phyloP scores from a whole-genome alignment of 1,284 basidiomycete species.

The Melanopsichium pennsylvanicum region DNA sequence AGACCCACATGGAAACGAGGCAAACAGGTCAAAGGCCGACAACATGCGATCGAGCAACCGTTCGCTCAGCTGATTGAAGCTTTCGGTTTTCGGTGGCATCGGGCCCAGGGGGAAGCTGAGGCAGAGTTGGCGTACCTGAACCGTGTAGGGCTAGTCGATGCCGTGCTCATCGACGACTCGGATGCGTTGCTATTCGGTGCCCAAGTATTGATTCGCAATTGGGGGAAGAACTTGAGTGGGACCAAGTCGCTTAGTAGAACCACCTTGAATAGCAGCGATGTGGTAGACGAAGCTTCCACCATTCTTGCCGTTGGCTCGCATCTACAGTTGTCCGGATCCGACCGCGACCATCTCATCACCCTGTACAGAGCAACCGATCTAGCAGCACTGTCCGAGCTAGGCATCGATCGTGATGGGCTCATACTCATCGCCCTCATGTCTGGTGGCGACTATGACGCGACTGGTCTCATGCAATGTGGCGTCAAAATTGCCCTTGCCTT shows the following conservation, averaged over 20 bases:
- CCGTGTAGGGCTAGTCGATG: slow-evolving; percentile 81
- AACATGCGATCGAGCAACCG: slow-evolving; percentile 54
- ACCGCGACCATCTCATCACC: slow-evolving; percentile 20
- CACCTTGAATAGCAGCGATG: slow-evolving; percentile 15
- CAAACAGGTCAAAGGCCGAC: slow-evolving; percentile 71
- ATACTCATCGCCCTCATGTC: slow-evolving; percentile 84
- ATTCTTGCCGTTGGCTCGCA: neutral
- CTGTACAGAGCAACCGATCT: slow-evolving; percentile 11
- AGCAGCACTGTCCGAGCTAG: slow-evolving; percentile 3
- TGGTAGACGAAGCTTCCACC: slow-evolving; percentile 4
- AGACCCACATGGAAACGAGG: slow-evolving; percentile 84
- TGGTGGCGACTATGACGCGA: slow-evolving; percentile 85
- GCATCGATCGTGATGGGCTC: slow-evolving; percentile 76
- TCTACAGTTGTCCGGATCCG: slow-evolving; percentile 18
- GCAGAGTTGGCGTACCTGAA: slow-evolving; percentile 92
- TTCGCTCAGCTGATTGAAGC: slow-evolving; percentile 76
- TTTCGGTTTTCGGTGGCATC: slow-evolving; percentile 75
- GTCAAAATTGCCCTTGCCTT: slow-evolving; percentile 67
- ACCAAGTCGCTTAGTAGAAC: slow-evolving; percentile 23
- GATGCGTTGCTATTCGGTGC: slow-evolving; percentile 93
- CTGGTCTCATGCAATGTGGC: slow-evolving; percentile 48
- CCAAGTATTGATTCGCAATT: slow-evolving; percentile 77
- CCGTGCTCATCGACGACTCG: slow-evolving; percentile 88
- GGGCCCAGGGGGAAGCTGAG: slow-evolving; percentile 95
- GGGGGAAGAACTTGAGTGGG: slow-evolving; percentile 39